Conservation (phyloP, 768 basidiomycete species). For the Amanita rimosa region DNA sequence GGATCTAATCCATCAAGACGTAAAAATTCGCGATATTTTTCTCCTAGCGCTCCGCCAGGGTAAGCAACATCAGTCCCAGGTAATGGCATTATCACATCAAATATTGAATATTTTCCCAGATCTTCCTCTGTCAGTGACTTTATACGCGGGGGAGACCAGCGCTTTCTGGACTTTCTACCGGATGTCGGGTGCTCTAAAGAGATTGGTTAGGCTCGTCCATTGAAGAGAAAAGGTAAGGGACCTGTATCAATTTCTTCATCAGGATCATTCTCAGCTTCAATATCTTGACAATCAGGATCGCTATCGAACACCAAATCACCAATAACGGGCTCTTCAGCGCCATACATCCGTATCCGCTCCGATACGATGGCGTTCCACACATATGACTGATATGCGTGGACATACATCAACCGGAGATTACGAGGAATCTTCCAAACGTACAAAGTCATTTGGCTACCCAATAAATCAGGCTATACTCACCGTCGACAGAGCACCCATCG, state of each 20-base stretch:
- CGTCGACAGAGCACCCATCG: constrained; percentile 79
- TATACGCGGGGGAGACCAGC: constrained; percentile 60
- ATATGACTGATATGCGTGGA: constrained; percentile 97
- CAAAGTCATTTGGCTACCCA: not conserved
- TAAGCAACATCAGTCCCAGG: constrained; percentile 93
- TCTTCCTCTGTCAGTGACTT: constrained; percentile 74
- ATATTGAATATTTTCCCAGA: constrained; percentile 72
- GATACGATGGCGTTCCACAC: constrained; percentile 98
- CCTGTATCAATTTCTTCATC: constrained; percentile 20
- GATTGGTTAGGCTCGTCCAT: not conserved
- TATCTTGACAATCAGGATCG: constrained; percentile 20
- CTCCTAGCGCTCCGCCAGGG: constrained; percentile 80
- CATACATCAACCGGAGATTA: constrained; percentile 93
- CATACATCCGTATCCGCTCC: constrained; percentile 76
- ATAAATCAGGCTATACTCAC: constrained; percentile 28
- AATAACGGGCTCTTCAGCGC: constrained; percentile 59
- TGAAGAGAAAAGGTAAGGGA: not conserved
- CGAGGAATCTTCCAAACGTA: constrained; percentile 65
- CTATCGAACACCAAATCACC: constrained; percentile 86
- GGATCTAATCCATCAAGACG: constrained; percentile 82
- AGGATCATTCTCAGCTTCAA: constrained; percentile 24
- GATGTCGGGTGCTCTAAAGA: constrained; percentile 16
- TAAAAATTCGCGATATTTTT: constrained; percentile 76
- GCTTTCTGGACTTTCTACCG: constrained; percentile 29
- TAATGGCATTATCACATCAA: constrained; percentile 95